Evolutionary conservation across 2,329 filamentous ascomycete species (phyloP), one percentile per base, ranked within the genome.

Genomic region (Emmonsiellopsis sp.): DNA sequence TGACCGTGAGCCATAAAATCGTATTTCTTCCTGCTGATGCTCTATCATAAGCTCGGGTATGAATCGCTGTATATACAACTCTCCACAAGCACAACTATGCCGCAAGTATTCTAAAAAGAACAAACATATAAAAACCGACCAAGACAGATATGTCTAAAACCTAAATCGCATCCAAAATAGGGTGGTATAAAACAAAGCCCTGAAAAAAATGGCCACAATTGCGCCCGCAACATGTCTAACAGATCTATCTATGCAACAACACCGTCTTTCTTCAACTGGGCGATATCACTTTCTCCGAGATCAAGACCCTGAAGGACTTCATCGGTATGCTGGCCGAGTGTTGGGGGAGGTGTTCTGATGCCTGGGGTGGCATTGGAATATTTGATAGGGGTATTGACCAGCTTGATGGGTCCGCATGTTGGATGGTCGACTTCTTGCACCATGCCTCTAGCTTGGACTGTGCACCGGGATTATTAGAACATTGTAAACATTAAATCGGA

Each of bases 371-470:
- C 87, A 60, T 91, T 83, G 5, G 90, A 95, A 69, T 90, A 95
- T 69, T 98, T 98, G 55, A 98, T 85, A 0, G 93, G 93, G 0
- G 90, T 94, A 64, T 95, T 96, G 52, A 98, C 86, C 65, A 98
- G 75, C 71, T 90, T 91, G 58, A 98, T 85, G 0, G 85, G 80
- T 0, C 93, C 93, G 67, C 92, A 97, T 7, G 78, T 76, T 5
- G 81, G 81, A 66, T 98, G 93, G 0, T 95, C 81, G 44, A 96
- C 76, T 65, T 95, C 86, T 11, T 88, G 82, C 1, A 98, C 86
- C 93, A 98, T 98, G 55, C 85, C 80, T 54, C 93, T 81, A 20
- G 91, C 91, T 52, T 75, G 72, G 0, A 83, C 81, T 83, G 56
- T 57, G 15, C 20, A 38, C 5, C 7, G 3, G 15, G n/a, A 35